Percentiles rank a stretch among this genome's conserved stretches.
Evolutionary conservation across 2,329 filamentous ascomycete species (phyloP).

Genomic region (Colletotrichum endophyticum): DNA sequence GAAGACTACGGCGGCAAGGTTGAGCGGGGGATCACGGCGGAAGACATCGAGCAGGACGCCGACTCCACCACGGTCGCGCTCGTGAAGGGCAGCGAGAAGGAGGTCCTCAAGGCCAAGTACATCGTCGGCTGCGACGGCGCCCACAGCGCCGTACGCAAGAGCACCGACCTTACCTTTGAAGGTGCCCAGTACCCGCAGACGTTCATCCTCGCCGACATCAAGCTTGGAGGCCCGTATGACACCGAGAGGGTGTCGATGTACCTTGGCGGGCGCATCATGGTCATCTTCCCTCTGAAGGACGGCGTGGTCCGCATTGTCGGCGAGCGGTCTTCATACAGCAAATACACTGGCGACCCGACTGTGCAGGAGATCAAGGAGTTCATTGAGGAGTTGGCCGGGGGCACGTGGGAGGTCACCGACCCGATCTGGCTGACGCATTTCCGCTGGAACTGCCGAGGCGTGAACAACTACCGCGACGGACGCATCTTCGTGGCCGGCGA

Average conservation of each 20-base stretch:
- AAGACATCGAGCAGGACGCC: slow-evolving; percentile 31
- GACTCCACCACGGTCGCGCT: slow-evolving; percentile 31
- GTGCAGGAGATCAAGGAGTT: slow-evolving; percentile 23
- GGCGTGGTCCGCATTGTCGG: slow-evolving; percentile 31
- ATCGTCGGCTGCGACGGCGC: slow-evolving; percentile 54
- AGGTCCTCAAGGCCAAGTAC: slow-evolving; percentile 39
- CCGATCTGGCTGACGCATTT: slow-evolving; percentile 49
- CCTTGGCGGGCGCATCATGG: slow-evolving; percentile 37
- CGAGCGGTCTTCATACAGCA: slow-evolving; percentile 10
- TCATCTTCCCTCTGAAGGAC: slow-evolving; percentile 35
- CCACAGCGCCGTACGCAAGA: slow-evolving; percentile 46
- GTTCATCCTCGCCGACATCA: slow-evolving; percentile 49
- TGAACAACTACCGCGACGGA: slow-evolving; percentile 41
- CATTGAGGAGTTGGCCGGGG: slow-evolving; percentile 32
- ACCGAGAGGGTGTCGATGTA: slow-evolving; percentile 28
- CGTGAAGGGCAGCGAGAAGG: slow-evolving; percentile 20
- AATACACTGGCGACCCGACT: not conserved
- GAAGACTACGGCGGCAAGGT: slow-evolving; percentile 27
- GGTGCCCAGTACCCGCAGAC: slow-evolving; percentile 46
- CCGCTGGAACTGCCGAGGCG: slow-evolving; percentile 47
- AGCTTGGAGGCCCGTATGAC: slow-evolving; percentile 23
- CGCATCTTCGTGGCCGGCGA: slow-evolving; percentile 34
- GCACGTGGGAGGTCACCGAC: slow-evolving; percentile 29
- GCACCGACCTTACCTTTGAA: slow-evolving; percentile 40
- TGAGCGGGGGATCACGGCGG: slow-evolving; percentile 34